These are phyloP conservation scores for Wickerhamiella azymoides DNA, from an alignment of 805 yeast genomes.

Conservation along the genomic window DNA sequence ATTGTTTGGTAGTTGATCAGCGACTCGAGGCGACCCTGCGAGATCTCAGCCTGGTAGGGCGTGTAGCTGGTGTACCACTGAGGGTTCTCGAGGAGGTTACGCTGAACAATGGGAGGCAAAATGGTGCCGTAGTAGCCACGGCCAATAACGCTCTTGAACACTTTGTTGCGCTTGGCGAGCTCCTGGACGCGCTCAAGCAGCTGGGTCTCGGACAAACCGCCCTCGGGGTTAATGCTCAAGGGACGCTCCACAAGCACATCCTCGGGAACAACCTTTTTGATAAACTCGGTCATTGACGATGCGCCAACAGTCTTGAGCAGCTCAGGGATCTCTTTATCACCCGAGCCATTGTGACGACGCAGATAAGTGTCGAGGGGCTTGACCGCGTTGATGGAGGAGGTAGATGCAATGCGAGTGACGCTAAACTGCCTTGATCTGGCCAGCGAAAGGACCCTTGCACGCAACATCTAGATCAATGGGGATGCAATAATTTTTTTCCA, in stretches of 20 bases:
- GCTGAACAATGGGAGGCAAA: conserved; percentile 82
- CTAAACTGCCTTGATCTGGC: not conserved
- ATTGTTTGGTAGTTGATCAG: conserved; percentile 88
- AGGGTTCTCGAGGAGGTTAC: conserved; percentile 84
- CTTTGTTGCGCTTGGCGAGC: conserved; percentile 63
- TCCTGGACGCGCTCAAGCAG: conserved; percentile 53
- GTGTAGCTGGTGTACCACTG: conserved; percentile 99
- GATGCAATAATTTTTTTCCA: not conserved
- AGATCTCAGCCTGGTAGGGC: conserved; percentile 96
- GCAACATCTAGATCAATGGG: not conserved
- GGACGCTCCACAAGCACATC: conserved; percentile 58
- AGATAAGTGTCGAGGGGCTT: conserved; percentile 63
- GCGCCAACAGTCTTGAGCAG: conserved; percentile 62
- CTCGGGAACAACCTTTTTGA: conserved; percentile 60
- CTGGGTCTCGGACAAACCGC: conserved; percentile 72
- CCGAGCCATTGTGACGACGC: conserved; percentile 83
- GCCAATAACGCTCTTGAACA: conserved; percentile 70
- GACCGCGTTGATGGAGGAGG: conserved; percentile 7
- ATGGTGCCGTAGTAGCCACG: conserved; percentile 88
- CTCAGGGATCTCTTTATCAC: conserved; percentile 41
- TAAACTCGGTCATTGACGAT: conserved; percentile 53
- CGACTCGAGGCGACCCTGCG: conserved; percentile 90
- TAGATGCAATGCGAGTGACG: not conserved
- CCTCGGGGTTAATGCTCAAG: conserved; percentile 48
- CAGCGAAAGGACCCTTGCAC: not conserved